Conservation (phyloP, 805 yeast genomes). For the Suhomyces canberraensis region DNA sequence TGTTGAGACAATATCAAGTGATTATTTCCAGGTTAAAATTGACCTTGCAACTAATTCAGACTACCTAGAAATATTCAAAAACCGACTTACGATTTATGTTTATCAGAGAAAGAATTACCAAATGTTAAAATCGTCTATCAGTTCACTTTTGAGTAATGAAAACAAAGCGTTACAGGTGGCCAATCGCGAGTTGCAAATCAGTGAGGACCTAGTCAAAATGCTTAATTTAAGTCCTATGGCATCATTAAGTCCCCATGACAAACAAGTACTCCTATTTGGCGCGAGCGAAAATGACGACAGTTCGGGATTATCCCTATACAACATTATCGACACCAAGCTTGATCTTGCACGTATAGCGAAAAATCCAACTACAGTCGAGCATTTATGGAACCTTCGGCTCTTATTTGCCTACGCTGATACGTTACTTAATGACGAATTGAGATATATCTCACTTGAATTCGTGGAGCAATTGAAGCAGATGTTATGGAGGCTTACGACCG, state of each 20-base stretch:
- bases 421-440: slow-evolving; percentile 32
- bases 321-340: slow-evolving; percentile 51
- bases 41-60: slow-evolving; percentile 40
- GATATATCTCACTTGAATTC: slow-evolving; percentile 47
- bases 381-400: slow-evolving; percentile 60
- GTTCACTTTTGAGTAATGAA: slow-evolving; percentile 33
- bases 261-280: slow-evolving; percentile 28
- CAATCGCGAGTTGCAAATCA: slow-evolving; percentile 23
- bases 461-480: slow-evolving; percentile 50
- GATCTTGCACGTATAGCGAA: slow-evolving; percentile 46
- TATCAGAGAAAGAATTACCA: slow-evolving; percentile 45
- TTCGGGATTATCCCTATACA: slow-evolving; percentile 41
- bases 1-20: slow-evolving; percentile 45
- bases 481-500: slow-evolving; percentile 27
- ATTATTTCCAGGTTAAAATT: slow-evolving; percentile 53
- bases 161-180: slow-evolving; percentile 26
- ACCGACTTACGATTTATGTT: slow-evolving; percentile 48
- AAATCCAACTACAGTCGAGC: slow-evolving; percentile 45
- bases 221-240: slow-evolving; percentile 22
- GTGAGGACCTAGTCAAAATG: slow-evolving; percentile 23
- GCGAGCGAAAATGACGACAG: slow-evolving; percentile 14
- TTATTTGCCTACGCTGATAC: slow-evolving; percentile 60
- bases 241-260: slow-evolving; percentile 24
- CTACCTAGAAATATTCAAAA: slow-evolving; percentile 42
- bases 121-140: slow-evolving; percentile 31